These are phyloP conservation scores for Pontederia paniculata DNA, from an alignment of 176 grass and related monocot species.

Conservation along the genomic window DNA sequence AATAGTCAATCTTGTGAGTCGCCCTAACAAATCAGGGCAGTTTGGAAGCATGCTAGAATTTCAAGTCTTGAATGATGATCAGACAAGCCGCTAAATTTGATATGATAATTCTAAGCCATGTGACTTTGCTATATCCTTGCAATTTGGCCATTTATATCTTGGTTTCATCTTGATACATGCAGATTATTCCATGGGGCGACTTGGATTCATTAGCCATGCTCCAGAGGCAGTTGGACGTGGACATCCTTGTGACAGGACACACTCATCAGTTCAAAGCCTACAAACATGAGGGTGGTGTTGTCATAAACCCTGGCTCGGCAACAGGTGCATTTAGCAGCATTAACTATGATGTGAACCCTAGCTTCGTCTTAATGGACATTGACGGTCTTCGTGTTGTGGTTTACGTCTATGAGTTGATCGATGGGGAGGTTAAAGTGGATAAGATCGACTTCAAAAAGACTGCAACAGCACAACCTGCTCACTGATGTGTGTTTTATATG, in stretches of 20 bases:
- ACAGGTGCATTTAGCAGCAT: conserved; percentile 91
- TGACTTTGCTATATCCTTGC: too few species aligned
- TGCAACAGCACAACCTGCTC: conserved; percentile 33
- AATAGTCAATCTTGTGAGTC: too few species aligned
- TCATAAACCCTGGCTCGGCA: conserved; percentile 89
- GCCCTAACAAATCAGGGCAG: too few species aligned
- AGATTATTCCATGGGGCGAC: conserved; percentile 96
- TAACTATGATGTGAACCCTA: conserved; percentile 88
- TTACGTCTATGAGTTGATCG: conserved; percentile 92
- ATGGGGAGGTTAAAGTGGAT: conserved; percentile 96
- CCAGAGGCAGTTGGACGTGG: conserved; percentile 87
- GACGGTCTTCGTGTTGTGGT: conserved; percentile 92
- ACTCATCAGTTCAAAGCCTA: conserved; percentile 95
- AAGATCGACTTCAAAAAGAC: conserved; percentile 98
- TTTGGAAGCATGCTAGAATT: too few species aligned
- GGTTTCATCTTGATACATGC: background rate
- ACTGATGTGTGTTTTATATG: background rate
- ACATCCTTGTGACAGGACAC: conserved; percentile 96
- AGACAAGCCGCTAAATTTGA: too few species aligned
- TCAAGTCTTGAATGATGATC: too few species aligned
- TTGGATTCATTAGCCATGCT: conserved; percentile 95
- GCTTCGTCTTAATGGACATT: conserved; percentile 97
- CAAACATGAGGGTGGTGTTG: conserved; percentile 92
- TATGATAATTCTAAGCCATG: too few species aligned
- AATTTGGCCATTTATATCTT: background rate